Evolutionary conservation across 2,329 filamentous ascomycete genomes (phyloP), one percentile per base, ranked within the genome.

Genomic region (Phyllosticta capitalensis): DNA sequence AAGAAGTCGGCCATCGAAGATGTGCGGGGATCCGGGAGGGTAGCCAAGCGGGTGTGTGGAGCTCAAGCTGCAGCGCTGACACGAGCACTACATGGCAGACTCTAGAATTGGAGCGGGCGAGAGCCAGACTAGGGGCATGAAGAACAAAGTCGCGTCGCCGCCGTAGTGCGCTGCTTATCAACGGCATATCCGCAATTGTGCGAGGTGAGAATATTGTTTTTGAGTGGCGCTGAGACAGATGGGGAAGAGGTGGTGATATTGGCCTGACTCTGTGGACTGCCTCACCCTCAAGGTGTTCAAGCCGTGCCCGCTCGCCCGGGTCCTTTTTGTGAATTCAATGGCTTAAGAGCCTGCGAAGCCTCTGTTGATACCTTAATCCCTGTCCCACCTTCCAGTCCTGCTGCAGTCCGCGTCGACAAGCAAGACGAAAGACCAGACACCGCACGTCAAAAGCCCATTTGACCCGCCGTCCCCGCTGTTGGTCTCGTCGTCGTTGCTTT

Each of bases 21-120:
- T 50, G 51, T 52, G 33, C 56, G 56, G 56, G 56, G 56, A 49
- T 54, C 52, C 56, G 56, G 56, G 52, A 50, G 21, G 51, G n/a
- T 21, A 52, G 51, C 56, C 56, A 33, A 57, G 55, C 49, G 49
- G 28, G 26, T 30, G 55, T 51, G 45, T 50, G 22, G 26, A 24
- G 55, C 55, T 51, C 55, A 19, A 50, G 45, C 30, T 33, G 26
- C 48, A 28, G 22, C 49, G 56, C 56, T 58, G 56, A 58, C 56
- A 58, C 56, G 56, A 52, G 50, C 50, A 22, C 33, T 26, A 7
- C 24, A 26, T 26, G 3, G 3, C 24, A 7, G 24, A 26, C 7
- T 26, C 3, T 26, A 26, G 24, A 26, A 26, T 26, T 26, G 24
- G 7, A 26, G 24, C 24, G 24, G 24, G 24, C 24, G 24, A 26